Evolutionary conservation across 306 rosid genomes (phyloP), one percentile per base, ranked within the genome.

Genomic region (Quercus berberidifolia): DNA sequence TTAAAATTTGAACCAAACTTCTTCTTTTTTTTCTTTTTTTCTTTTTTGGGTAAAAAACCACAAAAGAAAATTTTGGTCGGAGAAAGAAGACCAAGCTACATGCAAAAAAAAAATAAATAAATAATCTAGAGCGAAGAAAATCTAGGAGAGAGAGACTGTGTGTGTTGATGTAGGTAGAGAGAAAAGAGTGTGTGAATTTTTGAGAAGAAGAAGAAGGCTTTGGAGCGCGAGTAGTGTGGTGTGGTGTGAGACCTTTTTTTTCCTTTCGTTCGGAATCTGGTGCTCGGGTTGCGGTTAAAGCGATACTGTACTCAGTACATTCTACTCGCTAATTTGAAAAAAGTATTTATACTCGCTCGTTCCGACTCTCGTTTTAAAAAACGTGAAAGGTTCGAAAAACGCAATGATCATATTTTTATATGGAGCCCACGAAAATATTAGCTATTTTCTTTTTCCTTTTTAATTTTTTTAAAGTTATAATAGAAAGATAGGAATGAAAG

Each of bases 401-500:
- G n/a, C n/a, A n/a, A n/a, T n/a, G n/a, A n/a, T n/a, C n/a, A n/a
- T n/a, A 9, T 56, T 19, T 1, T 3, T n/a, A 1, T 6, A 35
- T 35, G 63, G 63, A 1, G 13, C 0, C 63, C 64, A 58, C 30
- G 0, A 58, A 58, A 58, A 8, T 8, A 8, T 41, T 49, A 49
- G 0, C 4, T 49, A 11, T 49, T 3, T 49, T 3, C 1, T 49
- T 1, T 3, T 12, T 12, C 0, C 1, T 4, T 1, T 21, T 21
- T 20, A 2, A 28, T 3, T 57, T 57, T 3, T 3, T 26, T 20
- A 3, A 8, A 1, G 11, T 57, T 21, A 5, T 1, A 2, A 2
- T 58, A 30, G 26, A 0, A 57, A 7, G 3, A 6, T 6, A 7
- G 43, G 10, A 38, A 38, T 9, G 46, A 41, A 41, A 41, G 46